Evolutionary conservation across 139 green algal genomes (phyloP).

Genomic region (Volvox reticuliferus): DNA sequence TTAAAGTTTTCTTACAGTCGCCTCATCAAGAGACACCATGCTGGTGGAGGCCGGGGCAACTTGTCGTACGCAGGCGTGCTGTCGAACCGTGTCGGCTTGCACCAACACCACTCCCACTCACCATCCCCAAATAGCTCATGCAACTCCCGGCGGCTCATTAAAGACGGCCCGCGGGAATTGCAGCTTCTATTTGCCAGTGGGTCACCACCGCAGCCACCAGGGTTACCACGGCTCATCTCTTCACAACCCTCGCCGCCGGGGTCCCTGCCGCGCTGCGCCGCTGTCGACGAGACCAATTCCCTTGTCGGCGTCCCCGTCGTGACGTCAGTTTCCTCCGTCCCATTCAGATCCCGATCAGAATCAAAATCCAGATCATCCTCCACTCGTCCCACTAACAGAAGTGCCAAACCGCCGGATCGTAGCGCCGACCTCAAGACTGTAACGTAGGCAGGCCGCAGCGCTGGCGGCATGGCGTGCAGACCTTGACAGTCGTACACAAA

Average conservation of each 20-base stretch:
- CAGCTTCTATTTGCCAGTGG: background rate
- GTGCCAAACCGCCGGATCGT: background rate
- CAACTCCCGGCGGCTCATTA: background rate
- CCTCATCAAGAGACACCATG: slow-evolving; percentile 13
- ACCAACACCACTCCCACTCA: slow-evolving; percentile 5
- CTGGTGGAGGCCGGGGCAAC: background rate
- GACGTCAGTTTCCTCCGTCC: too few relatives aligned
- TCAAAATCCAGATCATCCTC: background rate
- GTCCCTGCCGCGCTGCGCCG: background rate
- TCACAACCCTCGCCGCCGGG: background rate
- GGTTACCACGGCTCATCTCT: background rate
- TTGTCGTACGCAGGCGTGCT: background rate
- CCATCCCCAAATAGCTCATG: background rate
- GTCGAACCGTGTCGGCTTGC: background rate
- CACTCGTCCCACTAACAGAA: slow-evolving; percentile 17
- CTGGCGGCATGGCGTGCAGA: slow-evolving; percentile 15
- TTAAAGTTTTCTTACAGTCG: background rate
- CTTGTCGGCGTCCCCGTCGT: too few relatives aligned
- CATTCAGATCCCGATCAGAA: too few relatives aligned
- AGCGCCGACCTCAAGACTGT: background rate
- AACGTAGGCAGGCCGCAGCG: background rate
- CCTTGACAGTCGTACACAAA: slow-evolving; percentile 36
- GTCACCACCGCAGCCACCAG: background rate
- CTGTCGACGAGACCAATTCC: background rate
- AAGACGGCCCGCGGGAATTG: background rate